These are phyloP conservation scores for Castanea crenata DNA, from an alignment of 306 rosid species.

Conservation along the genomic window DNA sequence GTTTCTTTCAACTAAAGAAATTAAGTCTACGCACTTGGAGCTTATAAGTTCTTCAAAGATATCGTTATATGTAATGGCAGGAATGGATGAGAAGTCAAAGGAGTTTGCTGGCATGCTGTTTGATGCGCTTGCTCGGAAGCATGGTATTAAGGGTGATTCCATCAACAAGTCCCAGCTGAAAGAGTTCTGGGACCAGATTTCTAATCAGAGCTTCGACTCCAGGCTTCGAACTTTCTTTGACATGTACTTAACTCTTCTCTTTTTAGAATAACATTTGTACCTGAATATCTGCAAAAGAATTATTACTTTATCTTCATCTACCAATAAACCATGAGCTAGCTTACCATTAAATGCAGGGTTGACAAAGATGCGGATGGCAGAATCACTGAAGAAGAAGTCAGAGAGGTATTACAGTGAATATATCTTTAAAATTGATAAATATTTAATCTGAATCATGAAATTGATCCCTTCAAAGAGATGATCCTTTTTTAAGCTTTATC, in stretches of 20 bases:
- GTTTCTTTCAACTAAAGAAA: not conserved
- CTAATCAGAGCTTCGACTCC: constrained; percentile 64
- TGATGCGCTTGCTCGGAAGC: constrained; percentile 56
- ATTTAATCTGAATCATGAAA: too few relatives aligned
- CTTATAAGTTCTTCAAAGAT: not conserved
- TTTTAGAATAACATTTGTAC: not conserved
- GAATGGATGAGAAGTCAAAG: constrained; percentile 61
- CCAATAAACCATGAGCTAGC: not conserved
- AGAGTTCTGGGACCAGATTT: constrained; percentile 70
- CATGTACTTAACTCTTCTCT: constrained; percentile 38
- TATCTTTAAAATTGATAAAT: too few relatives aligned
- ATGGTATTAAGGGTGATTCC: constrained; percentile 39
- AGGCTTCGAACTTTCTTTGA: constrained; percentile 71
- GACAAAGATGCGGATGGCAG: constrained; percentile 74
- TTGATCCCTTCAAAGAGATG: too few relatives aligned
- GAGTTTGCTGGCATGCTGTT: constrained; percentile 61
- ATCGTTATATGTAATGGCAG: constrained; percentile 30
- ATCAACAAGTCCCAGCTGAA: constrained; percentile 52
- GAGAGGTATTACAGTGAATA: constrained; percentile 36
- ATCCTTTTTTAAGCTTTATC: not conserved
- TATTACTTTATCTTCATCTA: not conserved
- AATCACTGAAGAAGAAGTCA: constrained; percentile 60
- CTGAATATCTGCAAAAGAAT: not conserved
- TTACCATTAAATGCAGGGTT: constrained; percentile 51
- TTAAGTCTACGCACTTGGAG: not conserved